Evolutionary conservation across 2,329 filamentous ascomycete species (phyloP), one percentile per base, ranked within the genome.

Genomic region (Xylariaceae sp.): DNA sequence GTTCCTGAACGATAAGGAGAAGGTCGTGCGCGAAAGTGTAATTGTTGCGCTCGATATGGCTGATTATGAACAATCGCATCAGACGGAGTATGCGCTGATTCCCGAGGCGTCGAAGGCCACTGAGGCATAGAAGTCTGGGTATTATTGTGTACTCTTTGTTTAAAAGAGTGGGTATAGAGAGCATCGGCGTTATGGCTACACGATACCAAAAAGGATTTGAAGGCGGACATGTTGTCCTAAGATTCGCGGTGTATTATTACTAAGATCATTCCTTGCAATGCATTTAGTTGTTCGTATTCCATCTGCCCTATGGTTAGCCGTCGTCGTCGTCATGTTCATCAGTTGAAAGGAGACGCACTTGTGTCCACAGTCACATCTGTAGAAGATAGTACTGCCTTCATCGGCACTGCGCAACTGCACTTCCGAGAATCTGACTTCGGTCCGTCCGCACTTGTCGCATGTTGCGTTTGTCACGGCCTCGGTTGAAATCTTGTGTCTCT

Each of bases 21-120:
- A 90, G 73, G 92, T 99, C 4, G 94, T 99, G 48, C 85, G 92
- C 61, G 94, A 99, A 72, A 97, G 93, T 74, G 87, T 96, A 45
- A 86, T 97, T 68, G 94, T 99, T 58, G 94, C 94, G 50, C 80
- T 99, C 66, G 94, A 99, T 74, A 99, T 99, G 91, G 94, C 92
- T 9, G 93, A 97, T 72, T 97, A 91, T 71, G 94, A 99, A 80
- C 91, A 89, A 79, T 89, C 86, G 67, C 89, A 90, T 48, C 86
- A 96, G 75, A 78, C 86, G 37, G 92, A 99, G 73, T 99, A 99
- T 79, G 94, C 94, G 51, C 82, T 96, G 70, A 88, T 97, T 66
- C 93, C 92, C 2, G 84, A 89, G 68, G 75, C 75, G 53, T 72
- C 74, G 63, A 75, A 75, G 64, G 76, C 75, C 23, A 30, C 23